These are phyloP conservation scores for Phytopythium delawarense DNA, from an alignment of 352 stramenopile species.

Conservation along the genomic window DNA sequence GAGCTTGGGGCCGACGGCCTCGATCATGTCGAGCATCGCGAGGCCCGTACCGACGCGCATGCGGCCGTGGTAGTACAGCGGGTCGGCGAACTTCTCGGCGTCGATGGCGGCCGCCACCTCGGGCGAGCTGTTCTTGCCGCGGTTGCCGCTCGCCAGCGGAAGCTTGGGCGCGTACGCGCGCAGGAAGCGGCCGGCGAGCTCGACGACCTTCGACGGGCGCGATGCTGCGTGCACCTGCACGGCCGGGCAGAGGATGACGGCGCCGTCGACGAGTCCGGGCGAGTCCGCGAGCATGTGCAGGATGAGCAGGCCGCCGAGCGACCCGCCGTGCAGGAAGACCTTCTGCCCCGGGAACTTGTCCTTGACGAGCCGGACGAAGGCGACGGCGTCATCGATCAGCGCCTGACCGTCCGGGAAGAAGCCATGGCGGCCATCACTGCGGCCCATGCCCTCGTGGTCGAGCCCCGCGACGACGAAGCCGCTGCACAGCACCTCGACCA, in stretches of 20 bases:
- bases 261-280: conserved; percentile 53
- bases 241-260: conserved; percentile 64
- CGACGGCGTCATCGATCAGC: conserved; percentile 68
- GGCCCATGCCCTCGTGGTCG: conserved; percentile 73
- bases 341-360: conserved; percentile 60
- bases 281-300: conserved; percentile 52
- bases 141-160: conserved; percentile 51
- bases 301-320: conserved; percentile 63
- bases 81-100: conserved; percentile 48
- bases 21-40: conserved; percentile 62
- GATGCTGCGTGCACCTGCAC: conserved; percentile 63
- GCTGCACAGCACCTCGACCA: conserved; percentile 53
- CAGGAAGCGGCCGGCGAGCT: conserved; percentile 46
- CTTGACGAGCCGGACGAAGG: conserved; percentile 49
- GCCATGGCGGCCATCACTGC: conserved; percentile 69
- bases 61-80: conserved; percentile 69
- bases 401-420: conserved; percentile 63
- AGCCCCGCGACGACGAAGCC: conserved; percentile 64
- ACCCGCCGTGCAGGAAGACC: conserved; percentile 72
- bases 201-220: conserved; percentile 37
- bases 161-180: conserved; percentile 61
- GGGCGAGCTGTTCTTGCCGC: conserved; percentile 55
- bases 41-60: conserved; percentile 71
- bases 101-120: conserved; percentile 53
- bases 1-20: conserved; percentile 48